Conservation (phyloP, 2,329 filamentous ascomycete genomes). For the Phyllosticta citrichinensis region DNA sequence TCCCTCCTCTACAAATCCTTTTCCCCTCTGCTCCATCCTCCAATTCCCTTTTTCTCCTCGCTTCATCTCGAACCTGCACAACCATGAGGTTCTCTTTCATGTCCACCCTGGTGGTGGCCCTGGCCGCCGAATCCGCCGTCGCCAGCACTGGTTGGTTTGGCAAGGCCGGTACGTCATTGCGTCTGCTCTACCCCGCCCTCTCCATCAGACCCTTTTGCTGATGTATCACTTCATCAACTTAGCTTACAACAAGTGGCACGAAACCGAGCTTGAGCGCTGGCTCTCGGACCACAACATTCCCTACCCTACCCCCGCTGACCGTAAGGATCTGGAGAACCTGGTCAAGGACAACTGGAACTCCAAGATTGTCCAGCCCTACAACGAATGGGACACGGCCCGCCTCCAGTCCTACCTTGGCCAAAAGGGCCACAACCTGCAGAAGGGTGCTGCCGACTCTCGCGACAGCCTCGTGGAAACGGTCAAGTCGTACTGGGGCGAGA, state of each 20-base stretch:
- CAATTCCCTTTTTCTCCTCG: slow-evolving; percentile 8
- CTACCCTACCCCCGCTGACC: slow-evolving; percentile 80
- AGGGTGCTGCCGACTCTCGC: slow-evolving; percentile 56
- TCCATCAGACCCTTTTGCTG: background rate
- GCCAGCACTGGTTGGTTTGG: slow-evolving; percentile 71
- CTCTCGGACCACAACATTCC: slow-evolving; percentile 85
- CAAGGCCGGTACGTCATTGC: slow-evolving; percentile 59
- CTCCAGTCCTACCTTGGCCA: slow-evolving; percentile 57
- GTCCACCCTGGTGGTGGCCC: slow-evolving; percentile 57
- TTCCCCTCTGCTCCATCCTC: background rate
- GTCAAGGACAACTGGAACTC: slow-evolving; percentile 83
- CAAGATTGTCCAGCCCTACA: slow-evolving; percentile 65
- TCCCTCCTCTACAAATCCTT: background rate
- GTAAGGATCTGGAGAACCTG: slow-evolving; percentile 87
- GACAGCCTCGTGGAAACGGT: slow-evolving; percentile 60
- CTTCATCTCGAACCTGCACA: slow-evolving; percentile 9
- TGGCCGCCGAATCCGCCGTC: slow-evolving; percentile 59
- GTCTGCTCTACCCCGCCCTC: background rate
- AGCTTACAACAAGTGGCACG: slow-evolving; percentile 99
- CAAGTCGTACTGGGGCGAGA: slow-evolving; percentile 66
- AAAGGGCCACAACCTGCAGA: slow-evolving; percentile 61
- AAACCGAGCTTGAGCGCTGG: slow-evolving; percentile 96
- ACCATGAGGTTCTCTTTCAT: slow-evolving; percentile 69
- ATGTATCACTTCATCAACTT: slow-evolving; percentile 1
- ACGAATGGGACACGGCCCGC: slow-evolving; percentile 62